These are phyloP conservation scores for Chlorella ohadii DNA, from an alignment of 139 green algal genomes.

Conservation along the genomic window DNA sequence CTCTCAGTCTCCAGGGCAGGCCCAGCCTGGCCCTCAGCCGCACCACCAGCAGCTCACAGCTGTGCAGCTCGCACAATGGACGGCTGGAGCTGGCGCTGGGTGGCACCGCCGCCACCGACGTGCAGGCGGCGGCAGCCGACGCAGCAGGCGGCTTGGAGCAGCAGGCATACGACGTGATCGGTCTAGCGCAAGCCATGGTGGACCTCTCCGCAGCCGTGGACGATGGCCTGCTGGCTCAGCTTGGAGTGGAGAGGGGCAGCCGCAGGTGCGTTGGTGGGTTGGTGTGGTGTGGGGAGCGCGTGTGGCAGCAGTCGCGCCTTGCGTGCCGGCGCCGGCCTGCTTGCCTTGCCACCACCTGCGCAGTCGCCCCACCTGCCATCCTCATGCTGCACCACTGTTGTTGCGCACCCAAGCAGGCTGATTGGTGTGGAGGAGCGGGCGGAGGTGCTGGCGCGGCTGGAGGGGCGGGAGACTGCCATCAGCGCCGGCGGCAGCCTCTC, in stretches of 20 bases:
- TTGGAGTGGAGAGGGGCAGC: conserved; percentile 61
- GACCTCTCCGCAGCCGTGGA: conserved; percentile 60
- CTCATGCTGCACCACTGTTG: too few species aligned
- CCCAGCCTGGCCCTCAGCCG: too few species aligned
- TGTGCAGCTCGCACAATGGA: not conserved
- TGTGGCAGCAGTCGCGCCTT: too few species aligned
- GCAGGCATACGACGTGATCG: not conserved
- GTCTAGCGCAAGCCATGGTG: conserved; percentile 72
- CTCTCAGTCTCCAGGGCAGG: too few species aligned
- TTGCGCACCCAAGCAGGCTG: conserved; percentile 27
- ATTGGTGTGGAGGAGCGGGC: conserved; percentile 41
- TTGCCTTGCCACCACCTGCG: too few species aligned
- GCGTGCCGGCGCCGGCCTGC: too few species aligned
- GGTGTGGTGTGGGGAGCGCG: conserved; percentile 41
- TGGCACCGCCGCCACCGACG: not conserved
- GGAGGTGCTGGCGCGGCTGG: conserved; percentile 31
- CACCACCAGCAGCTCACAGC: too few species aligned
- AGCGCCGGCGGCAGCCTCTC: conserved; percentile 85
- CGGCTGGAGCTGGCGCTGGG: conserved; percentile 16
- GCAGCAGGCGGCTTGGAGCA: too few species aligned
- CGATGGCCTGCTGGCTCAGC: conserved; percentile 55
- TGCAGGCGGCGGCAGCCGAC: not conserved
- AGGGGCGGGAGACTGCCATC: conserved; percentile 62
- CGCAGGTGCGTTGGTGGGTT: conserved; percentile 44
- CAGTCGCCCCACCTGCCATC: not conserved